Base-by-base conservation (phyloP, 371 early-diverging fungal genomes). In the Mortierella sp. region DNA sequence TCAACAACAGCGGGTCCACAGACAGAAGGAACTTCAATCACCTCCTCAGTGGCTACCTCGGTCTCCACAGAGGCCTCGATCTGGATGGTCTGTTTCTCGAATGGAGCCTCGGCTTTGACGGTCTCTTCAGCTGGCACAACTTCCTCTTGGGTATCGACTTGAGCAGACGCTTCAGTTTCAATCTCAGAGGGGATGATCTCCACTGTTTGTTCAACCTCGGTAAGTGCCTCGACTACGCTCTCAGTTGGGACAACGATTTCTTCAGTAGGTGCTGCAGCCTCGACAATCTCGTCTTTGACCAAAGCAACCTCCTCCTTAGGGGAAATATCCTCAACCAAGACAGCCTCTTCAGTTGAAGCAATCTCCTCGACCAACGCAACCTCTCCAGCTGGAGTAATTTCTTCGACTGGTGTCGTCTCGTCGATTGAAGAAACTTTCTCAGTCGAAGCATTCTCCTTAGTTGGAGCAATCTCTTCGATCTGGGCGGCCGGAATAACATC, bases 341-440 rank as follows among this genome's bases (percentile, higher is more conserved):
- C 28, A 50, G n/a, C 50, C 50, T 50, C n/a, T 19, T 50, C 50
- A 21, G 21, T 21, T 50, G 16, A 21, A 50, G 50, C 50, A 9
- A 50, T 21, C 16, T 62, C 69, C 40, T 68, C 69, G 10, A 52
- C 61, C 22, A 21, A 22, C 4, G 41, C 41, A 0, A 19, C 48
- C 16, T 48, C 48, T 55, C 55, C 70, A 55, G 33, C 28, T 43
- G 21, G 41, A 28, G 40, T 63, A 32, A 61, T 4, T 33, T 68
- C 68, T 47, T 68, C 48, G 36, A 50, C 50, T 50, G 16, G 50
- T 15, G 21, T 6, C 8, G 19, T 1, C 16, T 50, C 21, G 1
- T 15, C 21, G n/a, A 50, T 16, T 50, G 3, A 21, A 50, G 21
- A 15, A 21, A 6, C 50, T 28, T 28, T 28, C 28, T 28, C 28